phyloP scores from a whole-genome alignment of 73 alveolate genomes.

The Strombidium stylifer region DNA sequence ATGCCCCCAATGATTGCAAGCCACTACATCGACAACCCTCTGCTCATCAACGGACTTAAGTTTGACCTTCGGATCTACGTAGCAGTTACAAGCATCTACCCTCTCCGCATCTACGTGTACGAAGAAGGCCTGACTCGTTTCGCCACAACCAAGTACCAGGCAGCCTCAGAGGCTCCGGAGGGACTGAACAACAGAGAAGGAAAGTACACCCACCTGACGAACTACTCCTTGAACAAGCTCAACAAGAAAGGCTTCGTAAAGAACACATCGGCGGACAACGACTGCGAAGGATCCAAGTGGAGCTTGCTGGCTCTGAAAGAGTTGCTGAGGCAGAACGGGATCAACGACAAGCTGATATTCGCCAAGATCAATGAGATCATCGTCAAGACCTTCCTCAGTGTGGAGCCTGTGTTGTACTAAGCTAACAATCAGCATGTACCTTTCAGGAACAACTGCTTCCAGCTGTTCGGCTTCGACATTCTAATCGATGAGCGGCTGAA shows the following conservation, averaged over 20 bases:
- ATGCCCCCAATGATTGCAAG: constrained; percentile 57
- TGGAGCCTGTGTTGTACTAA: constrained; percentile 50
- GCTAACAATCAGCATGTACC: constrained; percentile 30
- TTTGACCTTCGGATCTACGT: constrained; percentile 94
- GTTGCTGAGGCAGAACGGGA: constrained; percentile 62
- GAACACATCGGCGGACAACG: constrained; percentile 58
- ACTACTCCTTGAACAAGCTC: constrained; percentile 78
- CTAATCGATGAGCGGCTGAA: constrained; percentile 80
- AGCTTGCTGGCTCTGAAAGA: constrained; percentile 51
- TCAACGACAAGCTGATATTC: constrained; percentile 44
- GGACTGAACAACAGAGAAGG: constrained; percentile 34
- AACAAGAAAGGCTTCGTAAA: constrained; percentile 67
- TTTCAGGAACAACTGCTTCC: constrained; percentile 69
- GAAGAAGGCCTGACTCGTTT: constrained; percentile 92
- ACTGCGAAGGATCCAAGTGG: constrained; percentile 84
- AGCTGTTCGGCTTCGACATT: constrained; percentile 88
- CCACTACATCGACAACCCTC: constrained; percentile 86
- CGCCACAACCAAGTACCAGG: constrained; percentile 85
- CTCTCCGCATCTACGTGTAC: constrained; percentile 88
- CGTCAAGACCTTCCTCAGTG: constrained; percentile 61
- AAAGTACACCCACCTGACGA: constrained; percentile 90
- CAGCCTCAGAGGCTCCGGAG: constrained; percentile 8
- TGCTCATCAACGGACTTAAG: constrained; percentile 79
- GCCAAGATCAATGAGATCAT: constrained; percentile 63
- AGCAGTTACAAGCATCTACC: constrained; percentile 83